Conservation (phyloP, 1,284 basidiomycete genomes). For the Termitomyces sp. region DNA sequence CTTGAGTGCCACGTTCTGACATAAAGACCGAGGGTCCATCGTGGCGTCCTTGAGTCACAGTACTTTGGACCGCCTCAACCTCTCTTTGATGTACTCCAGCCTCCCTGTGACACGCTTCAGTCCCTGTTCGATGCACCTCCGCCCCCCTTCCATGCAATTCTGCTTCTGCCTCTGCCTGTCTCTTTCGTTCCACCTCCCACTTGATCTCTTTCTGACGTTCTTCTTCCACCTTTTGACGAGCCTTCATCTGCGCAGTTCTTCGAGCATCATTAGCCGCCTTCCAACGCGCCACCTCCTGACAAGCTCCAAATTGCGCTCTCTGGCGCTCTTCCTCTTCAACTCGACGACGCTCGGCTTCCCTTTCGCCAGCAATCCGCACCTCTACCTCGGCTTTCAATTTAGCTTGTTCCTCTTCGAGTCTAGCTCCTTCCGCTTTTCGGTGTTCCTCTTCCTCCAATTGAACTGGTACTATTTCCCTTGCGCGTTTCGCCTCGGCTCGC, state of each 20-base stretch:
- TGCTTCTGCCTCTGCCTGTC: neutral
- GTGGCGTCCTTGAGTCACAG: neutral
- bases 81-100: neutral
- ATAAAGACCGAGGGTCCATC: neutral
- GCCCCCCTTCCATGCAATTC: neutral
- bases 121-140: neutral
- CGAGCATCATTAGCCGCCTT: neutral
- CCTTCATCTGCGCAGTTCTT: constrained; percentile 2
- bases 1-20: neutral
- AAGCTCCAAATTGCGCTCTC: constrained; percentile 4
- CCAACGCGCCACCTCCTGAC: neutral
- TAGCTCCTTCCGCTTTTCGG: constrained; percentile 12
- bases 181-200: neutral
- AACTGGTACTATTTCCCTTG: constrained; percentile 7
- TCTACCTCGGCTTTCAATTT: neutral
- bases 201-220: constrained; percentile 6
- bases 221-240: constrained; percentile 1
- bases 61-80: neutral
- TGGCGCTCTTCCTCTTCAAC: constrained; percentile 7
- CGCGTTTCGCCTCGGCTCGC: constrained; percentile 15
- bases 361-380: constrained; percentile 2
- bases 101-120: neutral
- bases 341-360: constrained; percentile 11
- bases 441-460: constrained; percentile 9
- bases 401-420: neutral